Evolutionary conservation across 2,329 filamentous ascomycete genomes (phyloP), one percentile per base, ranked within the genome.

Genomic region (Escovopsis sp.): DNA sequence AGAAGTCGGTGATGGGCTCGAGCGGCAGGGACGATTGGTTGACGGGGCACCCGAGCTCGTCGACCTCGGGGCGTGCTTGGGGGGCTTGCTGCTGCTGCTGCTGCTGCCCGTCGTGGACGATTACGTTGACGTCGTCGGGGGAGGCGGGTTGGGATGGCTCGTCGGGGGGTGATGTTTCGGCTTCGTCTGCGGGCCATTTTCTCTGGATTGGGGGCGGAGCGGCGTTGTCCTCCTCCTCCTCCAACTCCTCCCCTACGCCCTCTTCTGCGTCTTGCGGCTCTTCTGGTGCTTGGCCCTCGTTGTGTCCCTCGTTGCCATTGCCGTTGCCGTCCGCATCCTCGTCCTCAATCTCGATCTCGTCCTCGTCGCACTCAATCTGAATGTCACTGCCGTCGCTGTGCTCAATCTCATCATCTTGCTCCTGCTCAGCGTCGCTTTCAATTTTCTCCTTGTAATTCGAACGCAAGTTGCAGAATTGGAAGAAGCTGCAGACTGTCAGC

Each of bases 1-100:
- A 94, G 65, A 88, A 96, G 53, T 80, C 79, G 1, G 85, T 94
- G 48, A 96, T 88, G 27, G 86, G 86, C 45, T 80, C 73, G 2
- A 71, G 63, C 1, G 86, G 84, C 7, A 82, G 67, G 2, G 81
- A 73, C 20, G 20, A 20, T 20, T 4, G 4, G 44, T 74, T 74
- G 43, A 81, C 73, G 1, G 86, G 85, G 53, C 85, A 86, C 40
- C 88, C 88, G 13, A 94, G 71, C 58, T 95, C 89, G 59, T 95
- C 88, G 33, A 94, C 83, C 54, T 79, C 74, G 4, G 74, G 74
- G 12, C 71, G 65, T 7, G 53, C n/a, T n/a, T n/a, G n/a, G n/a
- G n/a, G n/a, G n/a, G n/a, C n/a, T n/a, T n/a, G n/a, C n/a, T n/a
- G n/a, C n/a, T n/a, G 52, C 11, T 60, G 51, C 27, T 49, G 50